A percentile compares a stretch with the other conserved stretches of the same genome.
These are phyloP conservation scores for Trichoderma harzianum DNA, from an alignment of 2,329 filamentous ascomycete species.

Conservation along the genomic window DNA sequence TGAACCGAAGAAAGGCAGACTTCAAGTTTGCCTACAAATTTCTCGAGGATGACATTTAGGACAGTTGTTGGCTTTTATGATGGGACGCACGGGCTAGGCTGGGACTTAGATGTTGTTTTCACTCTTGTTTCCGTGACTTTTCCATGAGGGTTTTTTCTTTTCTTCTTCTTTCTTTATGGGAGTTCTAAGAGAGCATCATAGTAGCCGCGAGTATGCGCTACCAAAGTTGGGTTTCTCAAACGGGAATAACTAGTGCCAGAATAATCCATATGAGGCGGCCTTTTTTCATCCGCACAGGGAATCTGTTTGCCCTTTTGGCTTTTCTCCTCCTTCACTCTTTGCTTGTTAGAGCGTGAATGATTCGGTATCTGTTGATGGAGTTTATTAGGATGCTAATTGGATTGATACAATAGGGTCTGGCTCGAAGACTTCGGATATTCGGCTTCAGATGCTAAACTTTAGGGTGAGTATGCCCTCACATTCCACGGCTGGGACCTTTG, in stretches of 20 bases:
- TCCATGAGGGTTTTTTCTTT: neutral
- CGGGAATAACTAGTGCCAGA: slow-evolving; percentile 14
- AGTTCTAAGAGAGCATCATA: slow-evolving; percentile 16
- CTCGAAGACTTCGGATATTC: neutral
- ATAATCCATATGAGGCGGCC: slow-evolving; percentile 8
- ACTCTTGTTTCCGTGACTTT: slow-evolving; percentile 4
- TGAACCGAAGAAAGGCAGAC: slow-evolving; percentile 96
- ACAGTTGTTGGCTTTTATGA: neutral
- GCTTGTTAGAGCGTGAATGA: neutral
- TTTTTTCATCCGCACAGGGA: neutral
- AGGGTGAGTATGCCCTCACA: neutral
- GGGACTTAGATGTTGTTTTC: neutral
- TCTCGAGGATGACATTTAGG: slow-evolving; percentile 82
- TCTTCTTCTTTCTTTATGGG: neutral
- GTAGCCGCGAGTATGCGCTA: slow-evolving; percentile 14
- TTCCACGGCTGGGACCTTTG: neutral
- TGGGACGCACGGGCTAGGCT: slow-evolving; percentile 5
- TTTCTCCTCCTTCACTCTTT: neutral
- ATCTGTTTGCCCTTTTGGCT: neutral
- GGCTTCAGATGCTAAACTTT: neutral
- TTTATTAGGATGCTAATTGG: neutral
- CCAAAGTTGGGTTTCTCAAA: slow-evolving; percentile 17
- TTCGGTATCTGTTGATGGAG: fast-evolving
- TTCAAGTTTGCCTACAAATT: slow-evolving; percentile 99
- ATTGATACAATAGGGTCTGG: neutral